phyloP scores from a whole-genome alignment of 2,329 filamentous ascomycete species.

The Hypoxylon sp. region DNA sequence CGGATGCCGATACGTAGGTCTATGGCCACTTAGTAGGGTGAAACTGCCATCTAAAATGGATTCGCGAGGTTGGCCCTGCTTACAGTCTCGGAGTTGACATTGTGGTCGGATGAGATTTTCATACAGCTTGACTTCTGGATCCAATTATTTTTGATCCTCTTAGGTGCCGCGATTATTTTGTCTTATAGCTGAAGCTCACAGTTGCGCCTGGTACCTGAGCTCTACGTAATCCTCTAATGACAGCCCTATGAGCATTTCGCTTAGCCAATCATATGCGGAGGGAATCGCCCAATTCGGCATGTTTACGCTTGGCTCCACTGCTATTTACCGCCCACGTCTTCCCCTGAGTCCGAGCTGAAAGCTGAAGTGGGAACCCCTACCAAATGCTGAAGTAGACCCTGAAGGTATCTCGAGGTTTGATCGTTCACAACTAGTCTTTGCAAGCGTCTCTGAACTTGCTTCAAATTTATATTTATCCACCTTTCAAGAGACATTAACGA shows the following conservation, averaged over 20 bases:
- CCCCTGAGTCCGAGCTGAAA: constrained; percentile 31
- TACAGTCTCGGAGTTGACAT: constrained; percentile 24
- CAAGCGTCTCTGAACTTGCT: not conserved
- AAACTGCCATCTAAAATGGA: not conserved
- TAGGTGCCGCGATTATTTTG: not conserved
- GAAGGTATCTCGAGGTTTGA: not conserved
- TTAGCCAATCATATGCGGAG: constrained; percentile 3
- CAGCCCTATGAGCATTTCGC: not conserved
- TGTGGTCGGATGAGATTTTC: not conserved
- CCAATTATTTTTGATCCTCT: not conserved
- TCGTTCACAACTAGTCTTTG: not conserved
- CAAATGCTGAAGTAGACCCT: not conserved
- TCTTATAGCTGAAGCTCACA: not conserved
- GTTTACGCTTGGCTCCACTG: constrained; percentile 4
- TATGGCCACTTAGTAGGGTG: constrained; percentile 45
- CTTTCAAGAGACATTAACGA: not conserved
- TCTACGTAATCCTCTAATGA: constrained; percentile 1
- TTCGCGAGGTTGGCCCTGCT: not conserved
- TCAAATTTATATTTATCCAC: not conserved
- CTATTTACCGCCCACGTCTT: not conserved
- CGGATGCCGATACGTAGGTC: constrained; percentile 59
- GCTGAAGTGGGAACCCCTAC: constrained; percentile 4
- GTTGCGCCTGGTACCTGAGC: not conserved
- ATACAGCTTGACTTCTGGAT: not conserved
- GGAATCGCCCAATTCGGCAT: constrained; percentile 12